A percentile compares a stretch with the other conserved stretches of the same genome.
These are phyloP conservation scores for Didymella keratinophila DNA, from an alignment of 2,329 filamentous ascomycete species.

Conservation along the genomic window DNA sequence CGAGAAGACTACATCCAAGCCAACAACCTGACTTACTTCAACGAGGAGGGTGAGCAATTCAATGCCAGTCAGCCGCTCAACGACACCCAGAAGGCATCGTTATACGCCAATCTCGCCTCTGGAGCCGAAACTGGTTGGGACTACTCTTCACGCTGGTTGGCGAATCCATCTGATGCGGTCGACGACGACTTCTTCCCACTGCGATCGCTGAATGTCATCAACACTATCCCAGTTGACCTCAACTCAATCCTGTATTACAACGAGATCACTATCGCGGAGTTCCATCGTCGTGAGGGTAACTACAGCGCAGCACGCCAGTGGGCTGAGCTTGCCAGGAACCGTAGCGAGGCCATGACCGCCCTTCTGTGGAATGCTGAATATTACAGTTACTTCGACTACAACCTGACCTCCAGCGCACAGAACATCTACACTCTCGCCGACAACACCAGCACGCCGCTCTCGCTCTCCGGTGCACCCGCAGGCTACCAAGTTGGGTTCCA, in stretches of 20 bases:
- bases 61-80: conserved; percentile 61
- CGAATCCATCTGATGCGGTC: conserved; percentile 65
- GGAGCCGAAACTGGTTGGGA: conserved; percentile 74
- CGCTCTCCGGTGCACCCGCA: conserved; percentile 57
- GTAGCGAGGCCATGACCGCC: conserved; percentile 68
- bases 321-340: conserved; percentile 58
- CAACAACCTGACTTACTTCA: conserved; percentile 71
- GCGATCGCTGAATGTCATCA: conserved; percentile 66
- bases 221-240: conserved; percentile 69
- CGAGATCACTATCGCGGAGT: conserved; percentile 65
- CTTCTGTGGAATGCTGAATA: conserved; percentile 71
- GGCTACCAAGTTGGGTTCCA: conserved; percentile 67
- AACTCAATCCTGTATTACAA: conserved; percentile 74
- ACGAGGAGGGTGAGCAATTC: conserved; percentile 65
- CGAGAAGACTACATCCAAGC: conserved; percentile 71
- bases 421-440: conserved; percentile 61
- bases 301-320: conserved; percentile 59
- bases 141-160: conserved; percentile 67
- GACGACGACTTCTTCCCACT: conserved; percentile 70
- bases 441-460: conserved; percentile 51
- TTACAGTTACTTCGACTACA: conserved; percentile 74
- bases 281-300: conserved; percentile 63
- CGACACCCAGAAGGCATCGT: conserved; percentile 58
- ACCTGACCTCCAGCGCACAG: conserved; percentile 66
- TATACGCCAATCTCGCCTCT: conserved; percentile 70